Evolutionary conservation across 345 rosid genomes (phyloP).

Genomic region (Gossypium ekmanianum): DNA sequence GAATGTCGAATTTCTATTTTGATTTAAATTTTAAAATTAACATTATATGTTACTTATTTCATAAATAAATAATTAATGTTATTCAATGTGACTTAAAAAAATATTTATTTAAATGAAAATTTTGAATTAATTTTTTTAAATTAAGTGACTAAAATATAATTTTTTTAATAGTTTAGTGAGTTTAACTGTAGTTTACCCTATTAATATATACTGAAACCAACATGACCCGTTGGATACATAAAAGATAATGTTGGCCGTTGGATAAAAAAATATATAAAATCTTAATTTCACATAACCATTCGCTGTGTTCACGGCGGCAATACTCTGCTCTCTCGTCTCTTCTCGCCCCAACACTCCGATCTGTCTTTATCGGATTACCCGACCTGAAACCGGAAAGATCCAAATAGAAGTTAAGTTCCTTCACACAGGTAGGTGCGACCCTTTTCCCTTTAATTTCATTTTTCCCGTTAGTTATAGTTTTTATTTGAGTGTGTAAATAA

Average conservation of each 20-base stretch:
- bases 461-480: not conserved
- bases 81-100: too few species aligned
- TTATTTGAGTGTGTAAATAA: not conserved
- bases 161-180: too few species aligned
- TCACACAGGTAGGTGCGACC: not conserved
- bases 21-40: too few species aligned
- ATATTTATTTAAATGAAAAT: too few species aligned
- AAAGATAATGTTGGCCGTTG: not conserved
- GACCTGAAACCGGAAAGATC: not conserved
- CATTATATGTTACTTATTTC: too few species aligned
- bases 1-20: too few species aligned
- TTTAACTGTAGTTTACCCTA: too few species aligned
- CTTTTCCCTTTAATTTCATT: not conserved
- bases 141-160: too few species aligned
- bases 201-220: not conserved
- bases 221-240: not conserved
- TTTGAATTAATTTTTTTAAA: too few species aligned
- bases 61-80: too few species aligned
- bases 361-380: not conserved
- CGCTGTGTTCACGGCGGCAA: not conserved
- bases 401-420: not conserved
- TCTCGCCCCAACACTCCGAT: not conserved
- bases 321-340: not conserved
- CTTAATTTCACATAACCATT: not conserved
- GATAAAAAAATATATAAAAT: not conserved